phyloP scores from a whole-genome alignment of 2,329 filamentous ascomycete species.

The Cordyceps tenuipes region DNA sequence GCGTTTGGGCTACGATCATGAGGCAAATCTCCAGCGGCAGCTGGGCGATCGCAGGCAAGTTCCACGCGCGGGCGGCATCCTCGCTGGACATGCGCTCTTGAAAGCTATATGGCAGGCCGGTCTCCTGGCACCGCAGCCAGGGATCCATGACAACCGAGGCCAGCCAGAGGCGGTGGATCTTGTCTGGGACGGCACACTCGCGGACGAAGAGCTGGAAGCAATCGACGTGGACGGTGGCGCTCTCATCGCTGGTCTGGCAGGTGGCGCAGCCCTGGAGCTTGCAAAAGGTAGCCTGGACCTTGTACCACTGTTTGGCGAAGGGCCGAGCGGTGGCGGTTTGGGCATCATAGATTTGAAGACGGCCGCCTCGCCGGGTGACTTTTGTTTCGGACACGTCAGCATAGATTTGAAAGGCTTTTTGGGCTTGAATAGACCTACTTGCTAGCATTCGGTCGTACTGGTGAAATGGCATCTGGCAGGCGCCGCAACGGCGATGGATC shows the following conservation, averaged over 20 bases:
- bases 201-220: conserved; percentile 7
- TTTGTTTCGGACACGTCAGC: background rate
- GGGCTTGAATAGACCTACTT: background rate
- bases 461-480: conserved; percentile 6
- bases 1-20: background rate
- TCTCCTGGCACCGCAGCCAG: background rate
- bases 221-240: conserved; percentile 1
- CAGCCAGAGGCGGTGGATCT: conserved; percentile 4
- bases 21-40: conserved; percentile 1
- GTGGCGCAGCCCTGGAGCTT: background rate
- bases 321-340: background rate
- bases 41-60: background rate
- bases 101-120: background rate
- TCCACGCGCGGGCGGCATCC: background rate
- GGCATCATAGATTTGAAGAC: conserved; percentile 1
- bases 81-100: background rate
- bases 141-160: conserved; percentile 3
- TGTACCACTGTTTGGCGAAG: conserved; percentile 6
- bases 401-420: background rate
- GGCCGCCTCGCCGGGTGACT: conserved; percentile 1
- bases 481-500: conserved; percentile 6
- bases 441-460: conserved; percentile 1
- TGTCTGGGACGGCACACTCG: conserved; percentile 3
- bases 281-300: conserved; percentile 1
- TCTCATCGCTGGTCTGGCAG: background rate